A percentile compares a stretch with the other conserved stretches of the same genome.
Conservation (phyloP, 768 basidiomycete species). For the Kondoa malvinella region DNA sequence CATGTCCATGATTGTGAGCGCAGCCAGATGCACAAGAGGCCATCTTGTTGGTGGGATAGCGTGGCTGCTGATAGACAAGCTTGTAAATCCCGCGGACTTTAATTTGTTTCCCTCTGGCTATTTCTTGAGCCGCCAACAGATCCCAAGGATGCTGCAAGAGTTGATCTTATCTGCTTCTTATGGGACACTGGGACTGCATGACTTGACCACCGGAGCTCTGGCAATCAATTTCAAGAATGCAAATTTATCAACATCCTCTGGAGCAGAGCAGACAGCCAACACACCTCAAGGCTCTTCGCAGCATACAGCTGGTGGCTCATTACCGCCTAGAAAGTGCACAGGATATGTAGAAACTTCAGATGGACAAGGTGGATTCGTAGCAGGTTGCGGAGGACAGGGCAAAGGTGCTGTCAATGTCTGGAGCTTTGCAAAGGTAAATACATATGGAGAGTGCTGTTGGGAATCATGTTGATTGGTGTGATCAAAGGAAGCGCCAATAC, state of each 20-base stretch:
- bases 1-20: not conserved
- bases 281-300: not conserved
- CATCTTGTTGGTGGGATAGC: no score
- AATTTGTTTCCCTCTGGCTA: no score
- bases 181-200: conserved; percentile 19
- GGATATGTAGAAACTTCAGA: conserved; percentile 49
- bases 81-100: no score
- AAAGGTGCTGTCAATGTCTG: conserved; percentile 81
- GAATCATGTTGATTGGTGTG: not conserved
- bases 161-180: conserved; percentile 18
- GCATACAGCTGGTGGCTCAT: not conserved
- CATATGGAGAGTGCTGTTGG: not conserved
- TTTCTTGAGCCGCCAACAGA: no score
- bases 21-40: not conserved
- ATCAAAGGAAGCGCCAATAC: conserved; percentile 31
- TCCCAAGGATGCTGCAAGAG: no score
- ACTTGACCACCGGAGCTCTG: conserved; percentile 18
- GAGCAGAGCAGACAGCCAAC: conserved; percentile 1
- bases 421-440: conserved; percentile 70
- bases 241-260: not conserved
- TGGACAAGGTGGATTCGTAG: conserved; percentile 62
- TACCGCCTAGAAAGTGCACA: conserved; percentile 30
- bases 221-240: conserved; percentile 21
- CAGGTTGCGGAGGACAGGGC: conserved; percentile 51
- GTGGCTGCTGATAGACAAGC: no score